phyloP scores from a whole-genome alignment of 345 rosid species.

The Draba incana region DNA sequence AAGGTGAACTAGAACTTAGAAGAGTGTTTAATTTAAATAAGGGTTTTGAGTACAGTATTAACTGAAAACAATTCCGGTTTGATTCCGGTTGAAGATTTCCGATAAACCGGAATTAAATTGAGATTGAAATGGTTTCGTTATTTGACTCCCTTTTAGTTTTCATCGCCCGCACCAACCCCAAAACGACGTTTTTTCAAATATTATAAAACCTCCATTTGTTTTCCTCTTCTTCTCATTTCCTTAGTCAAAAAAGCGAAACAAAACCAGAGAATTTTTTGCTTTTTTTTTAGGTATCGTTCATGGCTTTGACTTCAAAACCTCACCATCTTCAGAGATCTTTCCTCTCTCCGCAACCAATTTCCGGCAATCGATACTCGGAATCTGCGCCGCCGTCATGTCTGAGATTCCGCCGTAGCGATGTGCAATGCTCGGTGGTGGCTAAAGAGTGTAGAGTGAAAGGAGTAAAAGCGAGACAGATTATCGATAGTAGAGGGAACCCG shows the following conservation, averaged over 20 bases:
- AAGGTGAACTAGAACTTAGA: too few species aligned
- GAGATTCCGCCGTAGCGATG: slow-evolving; percentile 45
- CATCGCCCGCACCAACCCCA: slow-evolving; percentile 42
- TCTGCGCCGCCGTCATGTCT: slow-evolving; percentile 39
- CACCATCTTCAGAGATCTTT: slow-evolving; percentile 47
- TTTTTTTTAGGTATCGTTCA: slow-evolving; percentile 17
- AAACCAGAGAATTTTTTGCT: slow-evolving; percentile 1
- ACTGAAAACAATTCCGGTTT: too few species aligned
- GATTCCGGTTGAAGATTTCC: background rate
- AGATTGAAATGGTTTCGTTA: slow-evolving; percentile 20
- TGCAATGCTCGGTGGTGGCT: slow-evolving; percentile 61
- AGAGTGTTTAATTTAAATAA: too few species aligned
- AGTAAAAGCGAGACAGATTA: slow-evolving; percentile 93
- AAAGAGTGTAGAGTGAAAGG: slow-evolving; percentile 69
- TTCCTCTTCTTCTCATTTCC: background rate
- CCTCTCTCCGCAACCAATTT: slow-evolving; percentile 33
- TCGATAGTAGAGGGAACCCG: slow-evolving; percentile 97
- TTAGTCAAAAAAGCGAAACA: slow-evolving; percentile 13
- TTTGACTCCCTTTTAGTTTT: slow-evolving; percentile 36
- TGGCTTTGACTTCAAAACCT: slow-evolving; percentile 63
- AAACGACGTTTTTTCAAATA: slow-evolving; percentile 33
- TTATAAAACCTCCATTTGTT: slow-evolving; percentile 17
- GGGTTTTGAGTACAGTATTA: too few species aligned
- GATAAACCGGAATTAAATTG: background rate
- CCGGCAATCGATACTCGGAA: slow-evolving; percentile 37